Base-by-base conservation (phyloP, 1,284 basidiomycete species). In the Microbotryum scabiosae region DNA sequence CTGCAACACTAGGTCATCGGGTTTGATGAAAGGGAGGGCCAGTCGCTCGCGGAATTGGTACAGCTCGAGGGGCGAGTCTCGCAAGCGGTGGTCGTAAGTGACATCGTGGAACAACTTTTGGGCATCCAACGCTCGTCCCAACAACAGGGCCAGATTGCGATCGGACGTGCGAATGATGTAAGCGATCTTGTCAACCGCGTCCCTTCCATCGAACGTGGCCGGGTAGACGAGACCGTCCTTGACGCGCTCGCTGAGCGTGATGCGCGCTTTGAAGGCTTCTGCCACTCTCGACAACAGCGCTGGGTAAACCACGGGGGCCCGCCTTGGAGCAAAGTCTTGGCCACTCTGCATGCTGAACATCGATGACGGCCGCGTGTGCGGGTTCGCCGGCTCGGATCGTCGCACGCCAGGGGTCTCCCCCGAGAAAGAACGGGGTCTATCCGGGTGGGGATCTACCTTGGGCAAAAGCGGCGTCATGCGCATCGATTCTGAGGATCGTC, bases 21-120 rank as follows among this genome's bases (percentile, higher is more conserved):
- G 54, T 23, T 57, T 59, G 4, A 60, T 57, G 57, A 65, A 71
- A 36, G 64, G 61, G 30, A 49, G 53, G 21, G 66, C 60, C 20
- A 72, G 67, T 16, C 69, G 69, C 53, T 78, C 77, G 54, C 75
- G 75, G 77, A 99, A 97, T 75, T 96, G 93, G 76, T 97, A 99
- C 32, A 99, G 78, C 76, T 98, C 96, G 65, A 83, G 81, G 3
- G 85, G 79, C 69, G 85, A 90, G 76, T 98, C 96, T 54, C 96
- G 81, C 65, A 99, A 75, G 16, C 94, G 85, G 75, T 98, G 96
- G 73, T 97, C 93, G 74, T 98, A 99, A 8, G 94, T 97, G 67
- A 98, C 96, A 72, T 97, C 96, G 75, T 99, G 96, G 75, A 98
- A 98, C 78, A 94, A 97, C 78, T 97, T 98, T 78, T 98, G 96